phyloP scores from a whole-genome alignment of 2,329 filamentous ascomycete species.

The Aspergillus calidoustus region DNA sequence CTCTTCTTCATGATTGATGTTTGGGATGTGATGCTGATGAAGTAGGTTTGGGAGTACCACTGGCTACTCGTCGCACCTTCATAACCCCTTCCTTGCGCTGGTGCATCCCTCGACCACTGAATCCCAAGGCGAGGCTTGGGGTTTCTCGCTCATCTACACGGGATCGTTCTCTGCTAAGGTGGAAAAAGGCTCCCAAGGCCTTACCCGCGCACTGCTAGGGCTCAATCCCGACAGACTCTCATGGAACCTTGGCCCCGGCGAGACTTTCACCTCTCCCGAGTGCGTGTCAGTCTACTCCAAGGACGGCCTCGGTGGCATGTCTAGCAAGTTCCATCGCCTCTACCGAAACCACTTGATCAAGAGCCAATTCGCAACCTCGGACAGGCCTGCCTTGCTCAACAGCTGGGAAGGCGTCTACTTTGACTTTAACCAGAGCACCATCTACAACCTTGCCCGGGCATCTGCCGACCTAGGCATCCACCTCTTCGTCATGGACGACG shows the following conservation, averaged over 20 bases:
- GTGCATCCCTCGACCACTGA: conserved; percentile 63
- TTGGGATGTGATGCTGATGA: background rate
- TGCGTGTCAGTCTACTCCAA: conserved; percentile 66
- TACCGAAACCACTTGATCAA: conserved; percentile 66
- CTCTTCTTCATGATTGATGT: no score
- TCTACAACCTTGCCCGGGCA: conserved; percentile 33
- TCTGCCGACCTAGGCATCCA: conserved; percentile 64
- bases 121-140: conserved; percentile 64
- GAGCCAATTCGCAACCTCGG: conserved; percentile 58
- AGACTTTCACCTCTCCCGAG: conserved; percentile 65
- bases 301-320: conserved; percentile 65
- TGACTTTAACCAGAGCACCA: conserved; percentile 60
- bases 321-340: conserved; percentile 63
- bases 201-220: conserved; percentile 65
- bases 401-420: conserved; percentile 69
- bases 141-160: conserved; percentile 68
- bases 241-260: conserved; percentile 60
- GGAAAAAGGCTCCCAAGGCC: conserved; percentile 65
- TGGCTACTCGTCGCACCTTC: conserved; percentile 67
- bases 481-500: conserved; percentile 69
- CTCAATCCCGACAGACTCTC: conserved; percentile 66
- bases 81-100: conserved; percentile 68
- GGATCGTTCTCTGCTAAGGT: conserved; percentile 66
- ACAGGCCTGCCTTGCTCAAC: conserved; percentile 63
- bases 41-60: conserved; percentile 63